Evolutionary conservation across 805 yeast genomes (phyloP).

Genomic region (Ogataea trehaloabstinens): DNA sequence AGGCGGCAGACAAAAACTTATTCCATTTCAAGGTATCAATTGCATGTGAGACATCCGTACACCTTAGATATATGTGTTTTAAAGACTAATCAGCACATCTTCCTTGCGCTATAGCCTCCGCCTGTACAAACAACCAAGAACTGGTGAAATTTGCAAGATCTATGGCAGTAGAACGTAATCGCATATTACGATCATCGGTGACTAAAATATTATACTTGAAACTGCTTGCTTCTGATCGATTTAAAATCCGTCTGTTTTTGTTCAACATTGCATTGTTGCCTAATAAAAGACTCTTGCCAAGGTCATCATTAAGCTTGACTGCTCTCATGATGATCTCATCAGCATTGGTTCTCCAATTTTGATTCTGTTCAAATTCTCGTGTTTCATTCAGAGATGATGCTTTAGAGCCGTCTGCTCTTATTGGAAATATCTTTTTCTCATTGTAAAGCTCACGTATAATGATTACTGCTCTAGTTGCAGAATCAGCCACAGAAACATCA

Average conservation of each 20-base stretch:
- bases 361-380: constrained; percentile 68
- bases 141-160: constrained; percentile 56
- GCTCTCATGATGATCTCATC: constrained; percentile 65
- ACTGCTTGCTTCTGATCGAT: constrained; percentile 34
- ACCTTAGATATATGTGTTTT: too few species aligned
- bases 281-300: constrained; percentile 26
- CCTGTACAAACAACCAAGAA: constrained; percentile 56
- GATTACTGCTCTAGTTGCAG: constrained; percentile 78
- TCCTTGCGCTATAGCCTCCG: constrained; percentile 46
- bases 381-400: constrained; percentile 71
- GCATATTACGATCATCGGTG: constrained; percentile 74
- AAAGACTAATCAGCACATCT: constrained; percentile 47
- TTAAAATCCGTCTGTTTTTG: constrained; percentile 30
- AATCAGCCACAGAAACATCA: constrained; percentile 72
- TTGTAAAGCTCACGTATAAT: constrained; percentile 64
- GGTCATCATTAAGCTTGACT: constrained; percentile 34
- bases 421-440: constrained; percentile 54
- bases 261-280: constrained; percentile 25
- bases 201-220: constrained; percentile 61
- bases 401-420: constrained; percentile 66
- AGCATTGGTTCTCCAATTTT: constrained; percentile 68
- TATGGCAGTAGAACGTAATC: constrained; percentile 59
- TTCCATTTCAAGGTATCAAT: too few species aligned
- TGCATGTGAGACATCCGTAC: too few species aligned
- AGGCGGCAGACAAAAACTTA: too few species aligned